Conservation (phyloP, 257 asterid genomes). For the Verbascum thapsus region DNA sequence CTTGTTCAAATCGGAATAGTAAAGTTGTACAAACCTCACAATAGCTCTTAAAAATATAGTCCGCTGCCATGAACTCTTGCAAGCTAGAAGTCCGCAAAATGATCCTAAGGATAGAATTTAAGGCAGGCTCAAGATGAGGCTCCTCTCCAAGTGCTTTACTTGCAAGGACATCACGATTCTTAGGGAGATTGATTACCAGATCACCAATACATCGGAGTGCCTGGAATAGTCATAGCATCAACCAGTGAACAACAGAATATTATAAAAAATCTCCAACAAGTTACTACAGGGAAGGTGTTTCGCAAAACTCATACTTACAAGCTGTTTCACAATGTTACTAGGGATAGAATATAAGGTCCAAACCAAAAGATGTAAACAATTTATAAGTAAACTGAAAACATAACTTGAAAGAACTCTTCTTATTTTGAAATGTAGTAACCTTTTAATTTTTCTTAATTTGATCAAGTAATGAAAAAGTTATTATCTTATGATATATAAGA, state of each 20-base stretch:
- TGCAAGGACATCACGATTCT: constrained; percentile 80
- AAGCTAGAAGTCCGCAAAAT: constrained; percentile 77
- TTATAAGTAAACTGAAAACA: neutral
- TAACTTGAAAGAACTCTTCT: no score
- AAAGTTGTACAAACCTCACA: constrained; percentile 74
- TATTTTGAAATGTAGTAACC: constrained; percentile 5
- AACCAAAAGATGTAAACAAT: constrained; percentile 11
- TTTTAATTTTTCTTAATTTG: constrained; percentile 8
- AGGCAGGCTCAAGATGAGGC: constrained; percentile 78
- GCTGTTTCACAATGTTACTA: neutral
- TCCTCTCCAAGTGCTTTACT: constrained; percentile 86
- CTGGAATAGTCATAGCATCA: constrained; percentile 42
- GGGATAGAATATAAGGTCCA: constrained; percentile 15
- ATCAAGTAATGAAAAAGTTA: neutral
- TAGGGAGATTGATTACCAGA: constrained; percentile 64
- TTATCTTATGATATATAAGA: neutral
- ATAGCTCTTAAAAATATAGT: constrained; percentile 77
- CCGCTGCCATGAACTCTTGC: constrained; percentile 88
- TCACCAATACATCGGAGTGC: constrained; percentile 88
- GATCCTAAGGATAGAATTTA: constrained; percentile 79
- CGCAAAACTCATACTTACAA: constrained; percentile 5
- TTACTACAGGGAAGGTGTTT: constrained; percentile 6
- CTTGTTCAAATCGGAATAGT: constrained; percentile 1
- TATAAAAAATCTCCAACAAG: constrained; percentile 9
- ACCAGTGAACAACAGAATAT: constrained; percentile 23